Conservation (phyloP, 2,329 filamentous ascomycete species). For the Alternaria sp. region DNA sequence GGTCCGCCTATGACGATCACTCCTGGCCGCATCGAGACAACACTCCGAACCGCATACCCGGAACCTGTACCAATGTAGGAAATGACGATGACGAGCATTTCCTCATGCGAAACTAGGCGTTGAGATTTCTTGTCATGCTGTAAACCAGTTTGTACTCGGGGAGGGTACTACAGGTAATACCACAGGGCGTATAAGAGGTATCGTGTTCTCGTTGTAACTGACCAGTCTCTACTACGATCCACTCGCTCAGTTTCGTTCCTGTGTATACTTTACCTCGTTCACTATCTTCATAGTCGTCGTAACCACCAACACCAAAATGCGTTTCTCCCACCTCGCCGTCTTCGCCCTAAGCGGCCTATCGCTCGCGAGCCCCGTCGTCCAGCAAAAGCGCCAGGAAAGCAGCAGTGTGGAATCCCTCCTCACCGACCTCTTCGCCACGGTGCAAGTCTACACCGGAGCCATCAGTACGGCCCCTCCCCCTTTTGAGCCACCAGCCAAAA, state of each 20-base stretch:
- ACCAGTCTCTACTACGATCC: not conserved
- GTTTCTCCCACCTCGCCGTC: slow-evolving; percentile 20
- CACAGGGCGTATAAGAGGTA: not conserved
- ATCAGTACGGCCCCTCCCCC: slow-evolving; percentile 13
- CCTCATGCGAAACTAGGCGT: not conserved
- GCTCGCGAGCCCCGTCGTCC: slow-evolving; percentile 17
- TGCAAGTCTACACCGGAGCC: slow-evolving; percentile 26
- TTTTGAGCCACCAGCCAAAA: not conserved
- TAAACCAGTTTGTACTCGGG: not conserved
- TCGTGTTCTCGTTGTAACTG: not conserved
- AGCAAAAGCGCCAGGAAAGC: slow-evolving; percentile 7
- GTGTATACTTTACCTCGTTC: not conserved
- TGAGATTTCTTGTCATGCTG: not conserved
- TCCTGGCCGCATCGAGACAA: slow-evolving; percentile 1
- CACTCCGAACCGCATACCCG: not conserved
- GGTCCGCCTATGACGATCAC: not conserved
- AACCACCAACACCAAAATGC: slow-evolving; percentile 10
- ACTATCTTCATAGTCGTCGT: not conserved
- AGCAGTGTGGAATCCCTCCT: slow-evolving; percentile 13
- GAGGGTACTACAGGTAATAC: not conserved
- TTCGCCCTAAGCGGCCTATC: slow-evolving; percentile 20
- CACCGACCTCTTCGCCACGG: slow-evolving; percentile 23
- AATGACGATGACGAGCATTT: slow-evolving; percentile 8
- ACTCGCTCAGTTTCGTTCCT: not conserved
- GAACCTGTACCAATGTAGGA: not conserved